Conservation (phyloP, 139 green algal genomes). For the Micractinium sp. region DNA sequence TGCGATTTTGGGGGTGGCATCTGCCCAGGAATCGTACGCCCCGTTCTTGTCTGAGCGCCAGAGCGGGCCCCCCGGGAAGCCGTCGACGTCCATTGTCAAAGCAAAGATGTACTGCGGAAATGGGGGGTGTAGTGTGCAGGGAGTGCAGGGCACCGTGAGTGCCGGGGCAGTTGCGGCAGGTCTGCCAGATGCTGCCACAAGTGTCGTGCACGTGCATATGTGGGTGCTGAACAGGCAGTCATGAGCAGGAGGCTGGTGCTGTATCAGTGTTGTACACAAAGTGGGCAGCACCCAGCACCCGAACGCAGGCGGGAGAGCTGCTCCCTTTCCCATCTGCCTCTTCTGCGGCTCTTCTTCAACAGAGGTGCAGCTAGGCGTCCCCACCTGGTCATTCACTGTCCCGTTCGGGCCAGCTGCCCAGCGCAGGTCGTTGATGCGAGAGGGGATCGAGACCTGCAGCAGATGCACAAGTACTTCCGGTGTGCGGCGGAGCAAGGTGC, state of each 20-base stretch:
- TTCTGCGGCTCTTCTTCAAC: not conserved
- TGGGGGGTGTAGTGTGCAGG: not conserved
- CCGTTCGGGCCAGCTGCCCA: conserved; percentile 9
- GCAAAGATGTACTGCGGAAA: conserved; percentile 55
- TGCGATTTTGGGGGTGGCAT: conserved; percentile 41
- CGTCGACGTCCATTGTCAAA: conserved; percentile 33
- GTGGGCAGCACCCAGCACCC: not conserved
- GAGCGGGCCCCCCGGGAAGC: conserved; percentile 49
- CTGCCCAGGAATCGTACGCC: conserved; percentile 40
- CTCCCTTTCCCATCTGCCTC: no score
- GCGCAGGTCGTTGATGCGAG: conserved; percentile 10
- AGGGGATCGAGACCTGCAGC: conserved; percentile 8
- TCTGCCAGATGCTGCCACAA: not conserved
- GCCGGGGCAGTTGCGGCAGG: not conserved
- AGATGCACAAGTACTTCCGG: not conserved
- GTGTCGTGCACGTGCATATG: no score
- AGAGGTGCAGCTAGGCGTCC: not conserved
- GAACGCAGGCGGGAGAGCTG: no score
- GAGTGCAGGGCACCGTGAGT: not conserved
- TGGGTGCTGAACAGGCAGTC: no score
- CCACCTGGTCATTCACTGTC: conserved; percentile 27
- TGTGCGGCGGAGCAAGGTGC: not conserved
- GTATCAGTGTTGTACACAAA: not conserved
- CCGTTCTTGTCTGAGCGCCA: conserved; percentile 57
- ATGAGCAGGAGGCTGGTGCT: no score